Evolutionary conservation across 306 rosid species (phyloP).

Genomic region (Acacia acuminata): DNA sequence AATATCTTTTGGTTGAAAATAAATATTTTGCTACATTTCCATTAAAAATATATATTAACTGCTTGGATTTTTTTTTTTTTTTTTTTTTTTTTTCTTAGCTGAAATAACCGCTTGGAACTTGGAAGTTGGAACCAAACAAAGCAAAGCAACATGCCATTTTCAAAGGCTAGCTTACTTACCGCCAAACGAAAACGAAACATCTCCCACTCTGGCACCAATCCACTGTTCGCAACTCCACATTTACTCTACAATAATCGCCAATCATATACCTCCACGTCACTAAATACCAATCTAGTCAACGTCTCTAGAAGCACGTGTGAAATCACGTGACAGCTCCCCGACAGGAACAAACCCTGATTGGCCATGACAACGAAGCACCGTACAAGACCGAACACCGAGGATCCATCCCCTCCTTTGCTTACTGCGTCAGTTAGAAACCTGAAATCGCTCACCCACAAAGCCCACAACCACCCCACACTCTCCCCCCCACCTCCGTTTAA

Average conservation of each 20-base stretch:
- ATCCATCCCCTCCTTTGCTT: background rate
- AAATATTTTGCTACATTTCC: too few relatives aligned
- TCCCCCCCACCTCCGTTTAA: constrained; percentile 15
- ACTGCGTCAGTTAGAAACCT: constrained; percentile 42
- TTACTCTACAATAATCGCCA: background rate
- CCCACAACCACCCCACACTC: background rate
- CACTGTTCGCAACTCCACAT: background rate
- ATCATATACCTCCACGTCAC: background rate
- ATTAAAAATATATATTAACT: background rate
- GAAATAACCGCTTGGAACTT: background rate
- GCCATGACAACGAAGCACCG: background rate
- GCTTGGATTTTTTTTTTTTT: background rate
- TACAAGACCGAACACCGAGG: background rate
- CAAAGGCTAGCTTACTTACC: constrained; percentile 1
- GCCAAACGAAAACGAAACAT: constrained; percentile 10
- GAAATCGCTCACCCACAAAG: constrained; percentile 25
- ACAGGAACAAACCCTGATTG: background rate
- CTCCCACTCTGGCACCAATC: background rate
- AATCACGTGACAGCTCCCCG: background rate
- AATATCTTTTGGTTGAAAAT: background rate
- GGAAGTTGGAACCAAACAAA: background rate
- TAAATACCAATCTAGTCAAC: background rate
- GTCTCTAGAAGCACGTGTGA: background rate
- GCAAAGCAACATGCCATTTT: background rate
- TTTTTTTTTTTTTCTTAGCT: background rate